Evolutionary conservation across 768 basidiomycete genomes (phyloP).

Genomic region (Agaricus sinodeliciosus): DNA sequence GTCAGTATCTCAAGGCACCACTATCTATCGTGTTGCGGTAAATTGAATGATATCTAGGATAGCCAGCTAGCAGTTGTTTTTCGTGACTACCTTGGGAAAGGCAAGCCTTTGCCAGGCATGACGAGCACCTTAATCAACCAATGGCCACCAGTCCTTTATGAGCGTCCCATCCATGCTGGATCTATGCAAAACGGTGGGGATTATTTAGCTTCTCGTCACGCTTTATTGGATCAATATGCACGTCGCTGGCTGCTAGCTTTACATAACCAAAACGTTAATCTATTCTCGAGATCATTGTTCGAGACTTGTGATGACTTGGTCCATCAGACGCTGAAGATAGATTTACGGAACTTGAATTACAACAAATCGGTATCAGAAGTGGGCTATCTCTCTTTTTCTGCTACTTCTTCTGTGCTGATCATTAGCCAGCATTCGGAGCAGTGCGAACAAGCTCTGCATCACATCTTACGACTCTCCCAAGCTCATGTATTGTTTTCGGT

Average conservation of each 20-base stretch:
- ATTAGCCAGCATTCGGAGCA: slow-evolving; percentile 5
- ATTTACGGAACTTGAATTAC: slow-evolving; percentile 1
- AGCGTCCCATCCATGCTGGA: slow-evolving; percentile 28
- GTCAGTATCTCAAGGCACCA: slow-evolving; percentile 26
- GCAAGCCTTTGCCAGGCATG: slow-evolving; percentile 58
- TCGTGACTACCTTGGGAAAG: slow-evolving; percentile 57
- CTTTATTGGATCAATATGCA: slow-evolving; percentile 49
- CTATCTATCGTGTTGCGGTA: neutral
- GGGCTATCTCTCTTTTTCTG: slow-evolving; percentile 4
- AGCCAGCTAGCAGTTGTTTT: slow-evolving; percentile 59
- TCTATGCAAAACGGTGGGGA: slow-evolving; percentile 59
- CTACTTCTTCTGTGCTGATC: neutral
- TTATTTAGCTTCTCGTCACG: slow-evolving; percentile 55
- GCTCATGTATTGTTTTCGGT: slow-evolving; percentile 43
- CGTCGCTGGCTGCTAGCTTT: slow-evolving; percentile 64
- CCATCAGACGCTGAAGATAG: slow-evolving; percentile 12
- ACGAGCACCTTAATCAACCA: slow-evolving; percentile 30
- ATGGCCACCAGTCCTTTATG: slow-evolving; percentile 47
- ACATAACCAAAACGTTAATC: slow-evolving; percentile 49
- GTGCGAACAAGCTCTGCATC: slow-evolving; percentile 42
- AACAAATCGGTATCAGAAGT: slow-evolving; percentile 1
- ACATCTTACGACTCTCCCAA: slow-evolving; percentile 41
- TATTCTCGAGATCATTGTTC: slow-evolving; percentile 49
- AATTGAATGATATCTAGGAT: slow-evolving; percentile 37
- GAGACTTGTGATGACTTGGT: slow-evolving; percentile 45